Percentiles rank a stretch among this genome's conserved stretches.
These are phyloP conservation scores for Trichosporon sp. DNA, from an alignment of 1,284 basidiomycete genomes.

Conservation along the genomic window DNA sequence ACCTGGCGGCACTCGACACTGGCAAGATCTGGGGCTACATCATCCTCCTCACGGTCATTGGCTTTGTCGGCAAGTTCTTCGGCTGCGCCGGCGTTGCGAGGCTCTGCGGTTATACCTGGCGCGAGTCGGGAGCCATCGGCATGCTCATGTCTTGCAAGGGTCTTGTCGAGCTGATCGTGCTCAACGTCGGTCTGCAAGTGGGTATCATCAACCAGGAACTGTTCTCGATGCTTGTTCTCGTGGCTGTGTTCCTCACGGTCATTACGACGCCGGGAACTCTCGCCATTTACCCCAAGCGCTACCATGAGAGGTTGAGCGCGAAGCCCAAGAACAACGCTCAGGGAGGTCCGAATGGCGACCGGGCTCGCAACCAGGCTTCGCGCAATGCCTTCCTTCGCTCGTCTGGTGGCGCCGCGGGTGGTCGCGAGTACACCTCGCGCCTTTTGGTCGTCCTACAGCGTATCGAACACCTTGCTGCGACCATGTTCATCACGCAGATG, in stretches of 20 bases:
- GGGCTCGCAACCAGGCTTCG: slow-evolving; percentile 42
- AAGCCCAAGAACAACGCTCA: slow-evolving; percentile 28
- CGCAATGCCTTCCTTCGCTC: slow-evolving; percentile 23
- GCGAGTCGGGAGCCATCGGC: slow-evolving; percentile 84
- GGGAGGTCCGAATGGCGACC: neutral
- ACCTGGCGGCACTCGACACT: slow-evolving; percentile 74
- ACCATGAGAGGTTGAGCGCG: slow-evolving; percentile 48
- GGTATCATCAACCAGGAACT: slow-evolving; percentile 71
- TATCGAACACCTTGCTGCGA: slow-evolving; percentile 74
- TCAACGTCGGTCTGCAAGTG: slow-evolving; percentile 82
- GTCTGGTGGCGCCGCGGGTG: slow-evolving; percentile 40
- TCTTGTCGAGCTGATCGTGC: slow-evolving; percentile 81
- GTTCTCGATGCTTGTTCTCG: slow-evolving; percentile 85
- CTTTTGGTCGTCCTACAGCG: slow-evolving; percentile 88
- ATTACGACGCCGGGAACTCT: slow-evolving; percentile 85
- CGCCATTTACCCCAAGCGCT: slow-evolving; percentile 71
- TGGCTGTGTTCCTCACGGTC: slow-evolving; percentile 81
- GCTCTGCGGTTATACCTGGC: slow-evolving; percentile 68
- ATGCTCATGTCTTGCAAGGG: slow-evolving; percentile 93
- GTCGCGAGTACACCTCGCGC: slow-evolving; percentile 44
- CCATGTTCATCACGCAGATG: slow-evolving; percentile 62
- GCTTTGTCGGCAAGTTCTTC: slow-evolving; percentile 75
- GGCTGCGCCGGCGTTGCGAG: slow-evolving; percentile 70
- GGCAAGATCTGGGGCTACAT: slow-evolving; percentile 83
- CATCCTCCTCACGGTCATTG: slow-evolving; percentile 75